phyloP scores from a whole-genome alignment of 1,139 yeast species.

The Yamadazyma trypodendri region DNA sequence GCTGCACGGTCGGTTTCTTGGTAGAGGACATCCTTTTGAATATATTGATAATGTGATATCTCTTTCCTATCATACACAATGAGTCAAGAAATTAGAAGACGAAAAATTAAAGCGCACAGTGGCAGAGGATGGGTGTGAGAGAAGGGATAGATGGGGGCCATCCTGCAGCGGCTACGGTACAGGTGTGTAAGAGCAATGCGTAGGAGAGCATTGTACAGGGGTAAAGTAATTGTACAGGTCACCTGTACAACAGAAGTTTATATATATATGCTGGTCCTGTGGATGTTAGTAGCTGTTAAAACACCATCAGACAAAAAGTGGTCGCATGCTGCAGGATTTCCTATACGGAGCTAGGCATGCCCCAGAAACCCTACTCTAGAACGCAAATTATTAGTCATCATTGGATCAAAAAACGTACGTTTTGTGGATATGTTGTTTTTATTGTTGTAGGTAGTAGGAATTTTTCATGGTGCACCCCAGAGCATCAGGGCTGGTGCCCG shows the following conservation, averaged over 20 bases:
- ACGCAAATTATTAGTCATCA: conserved; percentile 57
- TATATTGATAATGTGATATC: conserved; percentile 10
- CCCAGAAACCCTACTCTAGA: conserved; percentile 42
- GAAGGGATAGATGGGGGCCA: background rate
- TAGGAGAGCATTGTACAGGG: too few species aligned
- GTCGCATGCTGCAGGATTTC: conserved; percentile 42
- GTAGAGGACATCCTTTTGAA: conserved; percentile 23
- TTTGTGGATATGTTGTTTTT: too few species aligned
- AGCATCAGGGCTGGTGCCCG: conserved; percentile 12
- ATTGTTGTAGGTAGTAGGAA: too few species aligned
- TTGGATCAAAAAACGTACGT: conserved; percentile 9
- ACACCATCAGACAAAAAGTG: conserved; percentile 20
- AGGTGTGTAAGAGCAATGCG: background rate
- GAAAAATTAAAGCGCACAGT: background rate
- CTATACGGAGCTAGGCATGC: conserved; percentile 51
- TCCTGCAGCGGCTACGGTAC: too few species aligned
- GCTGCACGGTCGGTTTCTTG: conserved; percentile 36
- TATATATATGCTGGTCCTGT: too few species aligned
- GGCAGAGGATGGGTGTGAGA: background rate
- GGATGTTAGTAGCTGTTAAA: too few species aligned
- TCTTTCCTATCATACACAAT: conserved; percentile 8
- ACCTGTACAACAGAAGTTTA: too few species aligned
- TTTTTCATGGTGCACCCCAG: too few species aligned
- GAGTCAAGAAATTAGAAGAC: background rate
- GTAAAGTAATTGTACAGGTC: too few species aligned